Evolutionary conservation across 1,284 basidiomycete genomes (phyloP), one percentile per base, ranked within the genome.

Genomic region (Pyrrhoderma noxium): DNA sequence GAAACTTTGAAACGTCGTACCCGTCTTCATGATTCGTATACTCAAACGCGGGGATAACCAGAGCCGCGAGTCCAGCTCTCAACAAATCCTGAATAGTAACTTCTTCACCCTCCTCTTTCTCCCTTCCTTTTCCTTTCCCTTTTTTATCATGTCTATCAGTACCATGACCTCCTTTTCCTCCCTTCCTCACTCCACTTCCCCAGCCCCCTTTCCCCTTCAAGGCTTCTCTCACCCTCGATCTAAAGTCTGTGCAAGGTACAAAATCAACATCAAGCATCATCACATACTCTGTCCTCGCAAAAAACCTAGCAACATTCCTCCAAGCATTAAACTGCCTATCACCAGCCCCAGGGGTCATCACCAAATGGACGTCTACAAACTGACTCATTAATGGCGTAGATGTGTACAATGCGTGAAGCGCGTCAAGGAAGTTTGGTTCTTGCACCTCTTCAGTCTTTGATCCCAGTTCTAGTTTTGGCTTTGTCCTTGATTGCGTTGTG

Each of bases 191-290:
- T 11, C 64, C 42, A 45, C 59, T 37, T 9, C 53, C 57, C 27
- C 27, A 31, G 38, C 57, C 62, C 1, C 40, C 50, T 19, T 35
- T 11, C 7, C 23, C 49, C 14, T 11, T 27, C 22, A 19, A 22
- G 54, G 47, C 21, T 23, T 34, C 14, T 22, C 38, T 40, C 5
- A 22, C 38, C 13, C 55, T 56, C 19, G 49, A 34, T 18, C 38
- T 74, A 65, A 90, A 87, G 65, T 89, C 78, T 46, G 90, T 90
- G 62, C 87, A 90, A 7, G 88, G 66, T 37, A 77, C 83, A 64
- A 93, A 92, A 64, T 92, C 89, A 55, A 91, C 83, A 64, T 92
- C 89, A 49, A 93, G 78, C 82, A 91, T 88, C 82, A 92, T 87
- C 47, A 91, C 77, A 59, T 79, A 89, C 56, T 85, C 77, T 3